Evolutionary conservation across 192 early-diverging fungal genomes (phyloP).

Genomic region (Diversispora eburnea): DNA sequence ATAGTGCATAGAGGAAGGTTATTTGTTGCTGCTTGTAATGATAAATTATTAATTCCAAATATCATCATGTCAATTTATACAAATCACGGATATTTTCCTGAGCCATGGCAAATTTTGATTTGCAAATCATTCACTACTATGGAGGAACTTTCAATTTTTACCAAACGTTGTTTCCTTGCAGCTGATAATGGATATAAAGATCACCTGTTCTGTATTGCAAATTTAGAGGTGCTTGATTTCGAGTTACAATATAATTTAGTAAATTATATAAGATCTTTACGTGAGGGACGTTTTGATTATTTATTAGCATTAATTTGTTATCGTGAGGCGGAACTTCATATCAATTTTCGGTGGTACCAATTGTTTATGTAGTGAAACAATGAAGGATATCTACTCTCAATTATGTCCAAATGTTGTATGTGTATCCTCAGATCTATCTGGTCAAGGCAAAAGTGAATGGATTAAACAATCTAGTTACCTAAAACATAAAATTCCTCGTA

Average conservation of each 20-base stretch:
- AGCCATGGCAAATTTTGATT: slow-evolving; percentile 29
- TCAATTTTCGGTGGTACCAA: not conserved
- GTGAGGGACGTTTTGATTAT: not conserved
- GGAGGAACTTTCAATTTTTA: slow-evolving; percentile 24
- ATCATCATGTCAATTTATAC: slow-evolving; percentile 27
- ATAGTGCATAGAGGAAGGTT: slow-evolving; percentile 20
- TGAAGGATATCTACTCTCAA: slow-evolving; percentile 10
- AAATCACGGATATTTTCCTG: slow-evolving; percentile 17
- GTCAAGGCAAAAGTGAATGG: slow-evolving; percentile 29
- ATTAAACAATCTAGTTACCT: slow-evolving; percentile 8
- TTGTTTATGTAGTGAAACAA: not conserved
- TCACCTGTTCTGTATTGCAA: slow-evolving; percentile 32
- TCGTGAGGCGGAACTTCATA: not conserved
- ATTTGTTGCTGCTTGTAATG: slow-evolving; percentile 29
- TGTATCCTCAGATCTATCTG: slow-evolving; percentile 26
- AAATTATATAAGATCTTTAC: slow-evolving; percentile 20
- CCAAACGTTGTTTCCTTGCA: slow-evolving; percentile 29
- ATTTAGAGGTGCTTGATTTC: slow-evolving; percentile 27
- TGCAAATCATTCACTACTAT: slow-evolving; percentile 23
- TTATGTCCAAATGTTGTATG: slow-evolving; percentile 19
- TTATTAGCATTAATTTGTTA: slow-evolving; percentile 15
- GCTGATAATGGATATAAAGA: slow-evolving; percentile 7
- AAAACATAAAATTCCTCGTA: slow-evolving; percentile 4
- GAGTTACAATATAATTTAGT: slow-evolving; percentile 27
- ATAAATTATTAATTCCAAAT: slow-evolving; percentile 23